Conservation (phyloP, 163 green algal genomes). For the Scenedesmus sp. region DNA sequence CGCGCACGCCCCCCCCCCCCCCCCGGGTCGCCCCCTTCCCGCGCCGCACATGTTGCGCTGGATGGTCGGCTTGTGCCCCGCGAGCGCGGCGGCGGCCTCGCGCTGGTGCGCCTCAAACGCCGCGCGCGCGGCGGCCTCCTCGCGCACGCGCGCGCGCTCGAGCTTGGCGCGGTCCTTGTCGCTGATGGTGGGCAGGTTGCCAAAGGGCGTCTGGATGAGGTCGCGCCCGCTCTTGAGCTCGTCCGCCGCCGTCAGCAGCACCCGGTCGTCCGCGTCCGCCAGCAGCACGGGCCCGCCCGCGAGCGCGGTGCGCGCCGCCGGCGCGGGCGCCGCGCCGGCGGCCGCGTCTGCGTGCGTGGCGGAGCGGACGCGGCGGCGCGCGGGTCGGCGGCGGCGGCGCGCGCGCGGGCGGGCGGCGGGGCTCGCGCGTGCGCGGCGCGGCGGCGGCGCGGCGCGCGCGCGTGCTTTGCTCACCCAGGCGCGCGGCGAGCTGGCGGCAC, state of each 20-base stretch:
- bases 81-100: constrained; percentile 13
- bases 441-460: background rate
- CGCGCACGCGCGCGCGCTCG: constrained; percentile 61
- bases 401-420: background rate
- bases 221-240: constrained; percentile 49
- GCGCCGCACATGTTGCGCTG: constrained; percentile 48
- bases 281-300: constrained; percentile 71
- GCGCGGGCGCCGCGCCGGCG: constrained; percentile 14
- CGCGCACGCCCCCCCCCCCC: too few species aligned
- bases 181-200: constrained; percentile 35
- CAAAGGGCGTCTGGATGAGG: constrained; percentile 60
- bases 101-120: constrained; percentile 68
- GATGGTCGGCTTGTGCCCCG: constrained; percentile 47
- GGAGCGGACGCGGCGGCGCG: too few species aligned
- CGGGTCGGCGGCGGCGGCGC: too few species aligned
- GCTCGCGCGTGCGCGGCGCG: background rate
- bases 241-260: constrained; percentile 24
- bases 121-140: constrained; percentile 65
- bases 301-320: too few species aligned
- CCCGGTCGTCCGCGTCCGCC: constrained; percentile 56
- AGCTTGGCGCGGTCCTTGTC: constrained; percentile 71
- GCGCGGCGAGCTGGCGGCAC: constrained; percentile 70
- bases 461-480: constrained; percentile 48
- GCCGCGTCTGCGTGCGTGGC: too few species aligned
- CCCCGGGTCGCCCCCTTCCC: too few species aligned